Conservation (phyloP, 2,329 filamentous ascomycete genomes). For the Beauveria rudraprayagi region DNA sequence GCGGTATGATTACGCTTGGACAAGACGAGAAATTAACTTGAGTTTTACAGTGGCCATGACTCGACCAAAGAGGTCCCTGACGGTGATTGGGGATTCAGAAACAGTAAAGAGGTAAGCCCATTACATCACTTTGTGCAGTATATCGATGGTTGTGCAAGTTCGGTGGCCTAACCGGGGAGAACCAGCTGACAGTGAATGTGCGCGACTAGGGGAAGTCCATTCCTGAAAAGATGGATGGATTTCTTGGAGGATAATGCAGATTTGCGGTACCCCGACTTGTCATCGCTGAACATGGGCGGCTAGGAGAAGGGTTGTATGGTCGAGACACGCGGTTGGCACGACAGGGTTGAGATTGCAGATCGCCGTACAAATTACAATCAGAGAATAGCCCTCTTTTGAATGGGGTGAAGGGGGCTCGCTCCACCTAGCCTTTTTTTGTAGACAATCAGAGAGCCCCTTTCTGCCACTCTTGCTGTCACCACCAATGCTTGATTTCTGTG, state of each 20-base stretch:
- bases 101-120: constrained; percentile 74
- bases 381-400: too few species aligned
- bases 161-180: neutral
- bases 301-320: neutral
- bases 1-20: neutral
- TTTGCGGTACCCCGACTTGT: constrained; percentile 73
- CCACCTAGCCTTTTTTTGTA: too few species aligned
- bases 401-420: too few species aligned
- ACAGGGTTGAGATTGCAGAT: neutral
- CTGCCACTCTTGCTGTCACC: too few species aligned
- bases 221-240: constrained; percentile 85
- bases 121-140: constrained; percentile 4
- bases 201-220: constrained; percentile 63
- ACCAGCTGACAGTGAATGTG: neutral
- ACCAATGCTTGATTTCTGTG: too few species aligned
- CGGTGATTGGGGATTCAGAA: constrained; percentile 87
- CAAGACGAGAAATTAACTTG: neutral
- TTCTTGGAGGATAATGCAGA: constrained; percentile 87
- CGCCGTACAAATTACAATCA: too few species aligned
- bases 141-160: neutral
- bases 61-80: constrained; percentile 80
- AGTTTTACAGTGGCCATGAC: constrained; percentile 89
- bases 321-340: neutral
- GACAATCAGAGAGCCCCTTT: too few species aligned
- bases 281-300: constrained; percentile 22